Base-by-base conservation (phyloP, 345 rosid species). In the Acer campestre region DNA sequence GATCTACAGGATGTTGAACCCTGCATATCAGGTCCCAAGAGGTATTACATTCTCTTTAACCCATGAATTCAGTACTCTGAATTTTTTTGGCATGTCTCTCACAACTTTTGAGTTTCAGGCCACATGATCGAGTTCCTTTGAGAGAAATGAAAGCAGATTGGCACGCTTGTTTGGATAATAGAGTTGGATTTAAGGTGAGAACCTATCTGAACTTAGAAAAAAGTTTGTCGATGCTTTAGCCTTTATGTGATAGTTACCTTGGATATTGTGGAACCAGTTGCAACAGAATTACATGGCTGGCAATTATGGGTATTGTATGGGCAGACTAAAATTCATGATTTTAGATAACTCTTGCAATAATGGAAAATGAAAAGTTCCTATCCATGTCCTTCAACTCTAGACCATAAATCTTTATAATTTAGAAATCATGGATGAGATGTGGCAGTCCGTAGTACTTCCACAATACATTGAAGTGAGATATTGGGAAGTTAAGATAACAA, bases 121-220 rank as follows among this genome's bases (percentile, higher is more conserved):
- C 98, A 44, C 98, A 95, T 73, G 97, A 95, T 79, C 91, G 95
- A 77, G 98, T 95, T 81, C 84, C 97, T 46, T 44, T 93, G 80
- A 93, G 83, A 75, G 97, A 93, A 71, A 95, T 95, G 98, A 95
- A 95, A 85, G 91, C 88, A n/a, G 98, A 95, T 82, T 93, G 98
- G 98, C 93, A 86, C 77, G 82, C 97, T 67, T 95, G 98, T 83
- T 88, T 95, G 20, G 93, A 93, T 80, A 93, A 79, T 80, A 88
- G 77, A 84, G 98, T 91, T 72, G 98, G 98, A 59, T 95, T 95
- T 73, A 95, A 95, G 98, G 97, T 92, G 75, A 85, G 83, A 73
- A 77, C 40, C 74, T 76, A 62, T 59, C n/a, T 62, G 68, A 71
- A 64, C 66, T 59, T 68, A 16, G 59, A 75, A 53, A n/a, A 67